phyloP scores from a whole-genome alignment of 306 rosid genomes.

The Cicer yamashitae region DNA sequence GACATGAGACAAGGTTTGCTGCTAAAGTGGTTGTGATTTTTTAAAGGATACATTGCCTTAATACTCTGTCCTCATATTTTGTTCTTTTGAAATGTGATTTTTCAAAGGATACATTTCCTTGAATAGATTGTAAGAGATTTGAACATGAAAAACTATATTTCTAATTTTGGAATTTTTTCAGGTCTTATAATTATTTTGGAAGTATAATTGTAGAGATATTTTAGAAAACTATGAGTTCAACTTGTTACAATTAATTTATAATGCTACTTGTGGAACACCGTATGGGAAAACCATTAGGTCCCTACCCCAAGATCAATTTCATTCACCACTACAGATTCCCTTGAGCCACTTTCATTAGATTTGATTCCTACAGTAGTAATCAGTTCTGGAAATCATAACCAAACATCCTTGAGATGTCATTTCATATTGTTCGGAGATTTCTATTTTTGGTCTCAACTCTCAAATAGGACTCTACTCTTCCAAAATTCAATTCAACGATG shows the following conservation, averaged over 20 bases:
- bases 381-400: constrained; percentile 7
- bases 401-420: constrained; percentile 3
- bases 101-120: not conserved
- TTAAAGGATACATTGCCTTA: not conserved
- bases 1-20: not conserved
- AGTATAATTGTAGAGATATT: not conserved
- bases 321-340: not conserved
- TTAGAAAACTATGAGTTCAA: constrained; percentile 2
- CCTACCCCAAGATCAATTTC: not conserved
- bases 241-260: not conserved
- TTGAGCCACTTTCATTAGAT: not conserved
- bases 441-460: not conserved
- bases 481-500: constrained; percentile 7
- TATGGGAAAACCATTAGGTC: not conserved
- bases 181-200: not conserved
- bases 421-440: not conserved
- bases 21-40: not conserved
- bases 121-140: constrained; percentile 6
- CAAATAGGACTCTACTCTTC: constrained; percentile 21
- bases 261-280: not conserved
- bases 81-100: not conserved
- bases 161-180: not conserved
- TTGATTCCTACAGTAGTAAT: too few relatives aligned
- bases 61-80: not conserved
- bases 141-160: not conserved